Conservation (phyloP, 2,329 filamentous ascomycete genomes). For the Botrytis squamosa region DNA sequence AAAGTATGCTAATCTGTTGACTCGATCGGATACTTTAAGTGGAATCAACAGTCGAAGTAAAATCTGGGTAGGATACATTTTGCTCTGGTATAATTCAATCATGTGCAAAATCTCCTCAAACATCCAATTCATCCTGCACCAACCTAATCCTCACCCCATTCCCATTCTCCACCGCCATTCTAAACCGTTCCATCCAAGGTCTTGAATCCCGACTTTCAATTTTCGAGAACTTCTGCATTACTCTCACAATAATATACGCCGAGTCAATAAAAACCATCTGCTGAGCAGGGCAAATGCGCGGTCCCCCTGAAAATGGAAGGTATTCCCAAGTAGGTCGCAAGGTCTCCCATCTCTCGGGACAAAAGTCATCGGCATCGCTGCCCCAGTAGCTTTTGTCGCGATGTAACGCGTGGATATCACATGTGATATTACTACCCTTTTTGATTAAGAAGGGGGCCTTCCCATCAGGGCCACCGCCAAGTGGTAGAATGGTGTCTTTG, state of each 20-base stretch:
- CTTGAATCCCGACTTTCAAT: background rate
- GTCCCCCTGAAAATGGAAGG: background rate
- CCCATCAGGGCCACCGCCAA: background rate
- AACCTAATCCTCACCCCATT: background rate
- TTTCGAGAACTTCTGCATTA: background rate
- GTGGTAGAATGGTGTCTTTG: background rate
- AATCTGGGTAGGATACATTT: background rate
- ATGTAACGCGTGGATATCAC: background rate
- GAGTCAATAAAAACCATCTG: background rate
- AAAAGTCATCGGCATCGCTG: background rate
- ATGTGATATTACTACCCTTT: background rate
- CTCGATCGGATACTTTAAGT: background rate
- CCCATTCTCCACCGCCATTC: background rate
- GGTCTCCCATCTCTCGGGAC: background rate
- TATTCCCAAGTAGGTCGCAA: background rate
- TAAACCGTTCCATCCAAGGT: background rate
- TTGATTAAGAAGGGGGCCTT: background rate
- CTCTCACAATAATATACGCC: background rate
- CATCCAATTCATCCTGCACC: background rate
- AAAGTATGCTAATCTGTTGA: background rate
- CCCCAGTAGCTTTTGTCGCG: slow-evolving; percentile 41
- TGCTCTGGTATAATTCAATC: background rate
- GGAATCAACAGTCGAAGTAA: background rate
- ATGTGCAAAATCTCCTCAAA: background rate
- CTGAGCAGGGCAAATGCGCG: background rate